Base-by-base conservation (phyloP, 2,329 filamentous ascomycete genomes). In the Fusarium sp. region DNA sequence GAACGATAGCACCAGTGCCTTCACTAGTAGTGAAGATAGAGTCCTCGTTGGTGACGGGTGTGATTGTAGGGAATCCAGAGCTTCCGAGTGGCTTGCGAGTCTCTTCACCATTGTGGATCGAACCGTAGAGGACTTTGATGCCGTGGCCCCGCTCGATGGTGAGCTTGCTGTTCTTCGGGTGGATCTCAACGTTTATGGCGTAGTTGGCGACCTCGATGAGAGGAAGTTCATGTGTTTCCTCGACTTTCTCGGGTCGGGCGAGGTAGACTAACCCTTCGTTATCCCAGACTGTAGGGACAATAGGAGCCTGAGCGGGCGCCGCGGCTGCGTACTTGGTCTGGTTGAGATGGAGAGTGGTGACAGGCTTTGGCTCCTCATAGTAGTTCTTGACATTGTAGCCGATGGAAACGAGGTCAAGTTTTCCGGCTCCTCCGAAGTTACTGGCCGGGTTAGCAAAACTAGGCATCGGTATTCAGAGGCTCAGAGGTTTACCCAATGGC, bases 231-330 rank as follows among this genome's bases (percentile, higher is more conserved):
- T 55, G 31, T 2, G 42, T 13, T 6, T 55, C 11, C 6, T 31
- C 24, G 7, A 46, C 22, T 4, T 46, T n/a, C 0, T 28, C 6
- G 4, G 52, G 52, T 10, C 52, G 52, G 26, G 40, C 31, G 1
- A 55, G 42, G n/a, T 55, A 55, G 3, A 46, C 52, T 22, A 55
- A 19, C 3, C 42, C 52, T 22, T 55, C 42, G 10, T 46, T 46
- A 7, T 45, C 40, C 52, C 52, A 55, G 5, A 13, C 39, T 1
- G 51, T 54, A n/a, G 40, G 40, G 15, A 53, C 31, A 9, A 53
- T 53, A 1, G 31, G 39, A 13, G 39, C 39, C 5, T 54, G 28
- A 4, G 51, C 22, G 1, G 22, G 51, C 3, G 19, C 3, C 11
- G 10, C 17, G 3, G 51, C 40, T 11, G 31, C 40, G 9, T 13